Conservation (phyloP, 768 basidiomycete genomes). For the Coprinopsis sp. region DNA sequence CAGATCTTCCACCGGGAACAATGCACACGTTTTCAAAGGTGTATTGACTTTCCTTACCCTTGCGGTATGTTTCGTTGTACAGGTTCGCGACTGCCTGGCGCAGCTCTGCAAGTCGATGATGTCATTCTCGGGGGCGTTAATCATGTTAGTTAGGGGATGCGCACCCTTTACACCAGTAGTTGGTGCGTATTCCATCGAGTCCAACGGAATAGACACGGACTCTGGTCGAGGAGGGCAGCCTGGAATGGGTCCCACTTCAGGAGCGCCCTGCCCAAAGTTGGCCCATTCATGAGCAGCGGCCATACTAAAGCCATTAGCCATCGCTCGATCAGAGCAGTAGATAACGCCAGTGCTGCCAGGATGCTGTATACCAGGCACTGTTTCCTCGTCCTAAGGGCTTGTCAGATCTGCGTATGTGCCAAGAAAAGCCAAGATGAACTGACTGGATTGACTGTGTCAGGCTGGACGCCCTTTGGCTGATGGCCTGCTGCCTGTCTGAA, state of each 20-base stretch:
- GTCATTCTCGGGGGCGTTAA: neutral
- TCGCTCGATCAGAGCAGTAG: conserved; percentile 92
- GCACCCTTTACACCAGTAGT: conserved; percentile 86
- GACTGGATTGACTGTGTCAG: conserved; percentile 70
- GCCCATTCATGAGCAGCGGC: conserved; percentile 77
- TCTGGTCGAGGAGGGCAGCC: conserved; percentile 63
- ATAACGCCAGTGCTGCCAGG: conserved; percentile 63
- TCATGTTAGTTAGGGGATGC: neutral
- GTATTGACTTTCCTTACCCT: conserved; percentile 78
- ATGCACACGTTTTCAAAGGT: conserved; percentile 93
- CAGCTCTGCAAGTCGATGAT: conserved; percentile 43
- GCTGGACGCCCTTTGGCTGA: conserved; percentile 56
- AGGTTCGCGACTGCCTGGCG: conserved; percentile 86
- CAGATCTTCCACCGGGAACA: conserved; percentile 89
- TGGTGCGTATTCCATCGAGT: conserved; percentile 86
- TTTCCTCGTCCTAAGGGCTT: conserved; percentile 73
- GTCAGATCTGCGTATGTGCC: conserved; percentile 5
- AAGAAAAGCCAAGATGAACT: conserved; percentile 14
- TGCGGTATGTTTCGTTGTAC: conserved; percentile 85
- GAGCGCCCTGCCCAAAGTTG: conserved; percentile 89
- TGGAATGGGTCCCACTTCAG: conserved; percentile 83
- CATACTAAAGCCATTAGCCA: conserved; percentile 89
- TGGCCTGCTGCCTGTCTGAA: conserved; percentile 72
- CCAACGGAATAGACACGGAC: conserved; percentile 59
- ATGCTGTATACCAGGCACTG: conserved; percentile 82